phyloP scores from a whole-genome alignment of 2,329 filamentous ascomycete species.

The Fusarium sp. region DNA sequence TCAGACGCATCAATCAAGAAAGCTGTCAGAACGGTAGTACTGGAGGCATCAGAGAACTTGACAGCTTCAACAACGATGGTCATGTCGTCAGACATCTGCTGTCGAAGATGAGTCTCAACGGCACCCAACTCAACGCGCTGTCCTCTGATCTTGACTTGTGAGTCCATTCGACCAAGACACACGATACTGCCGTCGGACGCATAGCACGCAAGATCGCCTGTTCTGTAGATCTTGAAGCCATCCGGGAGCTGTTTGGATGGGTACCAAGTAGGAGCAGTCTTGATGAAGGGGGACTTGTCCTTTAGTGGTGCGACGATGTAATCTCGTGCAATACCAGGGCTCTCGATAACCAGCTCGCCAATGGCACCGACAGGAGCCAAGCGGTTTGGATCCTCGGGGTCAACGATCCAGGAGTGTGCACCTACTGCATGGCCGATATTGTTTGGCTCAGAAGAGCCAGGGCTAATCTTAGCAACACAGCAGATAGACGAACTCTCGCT shows the following conservation, averaged over 20 bases:
- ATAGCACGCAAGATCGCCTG: conserved; percentile 62
- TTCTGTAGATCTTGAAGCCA: conserved; percentile 55
- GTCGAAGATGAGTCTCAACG: conserved; percentile 2
- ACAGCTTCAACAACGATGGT: conserved; percentile 1
- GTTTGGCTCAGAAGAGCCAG: background rate
- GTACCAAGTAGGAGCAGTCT: conserved; percentile 5
- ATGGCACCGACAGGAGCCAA: conserved; percentile 27
- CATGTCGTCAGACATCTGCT: background rate
- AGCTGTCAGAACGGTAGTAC: background rate
- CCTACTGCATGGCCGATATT: conserved; percentile 28
- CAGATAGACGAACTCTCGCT: conserved; percentile 29
- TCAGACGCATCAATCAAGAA: background rate
- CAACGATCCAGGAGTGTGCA: conserved; percentile 32
- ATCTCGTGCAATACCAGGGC: conserved; percentile 34
- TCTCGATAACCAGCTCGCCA: conserved; percentile 42
- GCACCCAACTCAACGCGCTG: conserved; percentile 61
- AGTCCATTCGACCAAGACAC: conserved; percentile 66
- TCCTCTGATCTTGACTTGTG: conserved; percentile 70
- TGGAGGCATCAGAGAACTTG: background rate
- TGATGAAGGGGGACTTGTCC: conserved; percentile 5
- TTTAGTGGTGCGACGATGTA: conserved; percentile 21
- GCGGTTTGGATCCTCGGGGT: conserved; percentile 6
- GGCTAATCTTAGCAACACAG: background rate
- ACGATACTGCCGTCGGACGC: conserved; percentile 56
- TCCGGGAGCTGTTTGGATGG: accelerated